Base-by-base conservation (phyloP, 768 basidiomycete species). In the Zangia roseola region DNA sequence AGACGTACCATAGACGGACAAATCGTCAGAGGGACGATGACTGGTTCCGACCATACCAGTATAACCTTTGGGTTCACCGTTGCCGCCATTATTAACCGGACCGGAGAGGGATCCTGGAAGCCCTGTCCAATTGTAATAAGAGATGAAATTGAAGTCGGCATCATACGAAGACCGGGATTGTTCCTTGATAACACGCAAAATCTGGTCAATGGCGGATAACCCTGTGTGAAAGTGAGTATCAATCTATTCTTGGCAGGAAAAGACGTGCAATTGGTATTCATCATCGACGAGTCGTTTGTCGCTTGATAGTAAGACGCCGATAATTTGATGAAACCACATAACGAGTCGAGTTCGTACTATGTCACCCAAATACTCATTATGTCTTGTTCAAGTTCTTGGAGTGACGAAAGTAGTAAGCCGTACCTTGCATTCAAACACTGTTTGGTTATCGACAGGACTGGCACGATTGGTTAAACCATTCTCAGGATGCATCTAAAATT, bases 351-450 rank as follows among this genome's bases (percentile, higher is more conserved):
- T 62, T 91, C 88, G 57, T 88, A 91, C 85, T 86, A 47, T 39
- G 26, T 40, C 25, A 26, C 21, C 7, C 26, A 31, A 16, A 43
- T 13, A 23, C 37, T 48, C 10, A 26, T 28, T 35, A 31, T 36
- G 24, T 40, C 19, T 35, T 16, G 14, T 13, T n/a, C n/a, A n/a
- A n/a, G n/a, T n/a, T 23, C 5, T 51, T 19, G 34, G 36, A 24
- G 20, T 24, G 23, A 12, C 1, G 38, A 36, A 0, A 2, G 23
- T 13, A 2, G 23, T 2, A 19, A 23, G 13, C 47, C 67, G 33
- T 46, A 84, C 86, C 75, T 91, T 91, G 81, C 88, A 91, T 63
- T 90, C 88, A 53, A 86, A 91, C 0, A 91, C 88, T 0, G 79
- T 84, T 45, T 75, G 71, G 48, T 84, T 81, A 56, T 88, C 68